Percentiles rank a stretch among this genome's conserved stretches.
phyloP scores from a whole-genome alignment of 164 flowering plant species.

The Annona cherimola region DNA sequence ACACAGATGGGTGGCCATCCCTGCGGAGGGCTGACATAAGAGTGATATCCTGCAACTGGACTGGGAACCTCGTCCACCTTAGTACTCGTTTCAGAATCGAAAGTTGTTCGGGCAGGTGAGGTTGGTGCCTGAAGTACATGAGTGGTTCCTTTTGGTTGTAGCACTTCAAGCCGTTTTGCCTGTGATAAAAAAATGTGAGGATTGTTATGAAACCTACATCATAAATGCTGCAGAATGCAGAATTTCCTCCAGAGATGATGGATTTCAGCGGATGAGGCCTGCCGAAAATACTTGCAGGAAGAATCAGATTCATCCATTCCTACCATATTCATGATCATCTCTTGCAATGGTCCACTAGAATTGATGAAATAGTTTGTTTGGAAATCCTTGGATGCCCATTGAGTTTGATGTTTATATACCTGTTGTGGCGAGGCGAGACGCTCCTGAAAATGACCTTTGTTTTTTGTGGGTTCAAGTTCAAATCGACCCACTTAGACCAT shows the following conservation, averaged over 20 bases:
- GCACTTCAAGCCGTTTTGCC: constrained; percentile 80
- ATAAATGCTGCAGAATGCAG: too few relatives aligned
- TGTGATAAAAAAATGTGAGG: constrained; percentile 13
- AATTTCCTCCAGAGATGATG: too few relatives aligned
- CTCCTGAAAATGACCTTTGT: constrained; percentile 67
- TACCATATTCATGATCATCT: background rate
- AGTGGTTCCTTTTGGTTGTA: constrained; percentile 64
- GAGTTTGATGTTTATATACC: constrained; percentile 23
- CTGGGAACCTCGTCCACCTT: constrained; percentile 66
- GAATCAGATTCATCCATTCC: background rate
- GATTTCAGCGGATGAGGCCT: too few relatives aligned
- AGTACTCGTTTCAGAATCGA: constrained; percentile 48
- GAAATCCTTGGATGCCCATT: background rate
- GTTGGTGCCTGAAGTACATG: constrained; percentile 32
- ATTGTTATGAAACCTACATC: too few relatives aligned
- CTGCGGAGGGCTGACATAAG: constrained; percentile 54
- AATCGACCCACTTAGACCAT: constrained; percentile 88
- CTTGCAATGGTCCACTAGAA: background rate
- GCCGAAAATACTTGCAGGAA: too few relatives aligned
- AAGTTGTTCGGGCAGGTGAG: constrained; percentile 42
- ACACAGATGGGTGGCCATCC: constrained; percentile 89
- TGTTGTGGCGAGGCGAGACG: constrained; percentile 82
- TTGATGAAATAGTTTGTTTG: background rate
- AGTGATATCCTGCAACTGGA: constrained; percentile 66
- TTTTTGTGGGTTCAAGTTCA: constrained; percentile 54